Evolutionary conservation across 805 yeast species (phyloP), one percentile per base, ranked within the genome.

Genomic region (Teunomyces stri): DNA sequence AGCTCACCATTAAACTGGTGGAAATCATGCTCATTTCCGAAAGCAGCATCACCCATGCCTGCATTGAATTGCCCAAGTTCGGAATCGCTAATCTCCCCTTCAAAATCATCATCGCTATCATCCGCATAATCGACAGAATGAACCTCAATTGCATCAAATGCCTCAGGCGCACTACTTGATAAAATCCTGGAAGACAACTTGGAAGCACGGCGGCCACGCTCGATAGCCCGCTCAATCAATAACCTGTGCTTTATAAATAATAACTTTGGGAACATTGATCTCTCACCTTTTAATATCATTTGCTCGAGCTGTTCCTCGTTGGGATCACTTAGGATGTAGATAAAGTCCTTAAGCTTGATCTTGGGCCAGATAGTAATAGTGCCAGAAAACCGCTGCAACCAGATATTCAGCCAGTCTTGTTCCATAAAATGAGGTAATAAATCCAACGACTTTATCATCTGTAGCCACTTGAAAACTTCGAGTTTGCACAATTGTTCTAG

Each of bases 341-440:
- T 73, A 52, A 85, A 81, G 58, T 87, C 94, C 29, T 61, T 62
- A 10, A 84, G 60, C 30, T 68, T 68, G 51, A 83, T 78, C 53
- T 83, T 77, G 2, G 94, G 94, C 82, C 89, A 87, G 16, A 87
- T 72, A 0, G 94, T 87, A 9, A 87, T 82, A 0, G 87, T 76
- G 1, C 95, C 95, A 40, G 84, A 79, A 58, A 87, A 87, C 49
- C 76, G 69, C 66, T 87, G 95, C 25, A 87, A 66, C 76, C 87
- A 87, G 13, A 87, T 75, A 57, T 79, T 82, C 53, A 88, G 84
- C 92, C 92, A 87, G 64, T 87, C 94, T 61, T 83, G 89, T 55
- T 84, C 85, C 69, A 83, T 64, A 37, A 85, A 61, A 50, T 78
- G 78, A 2, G 95, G 95, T 41, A 85, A 68, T 20, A 87, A 67